These are phyloP conservation scores for Thinopyrum elongatum DNA, from an alignment of 176 grass and related monocot genomes.

Conservation along the genomic window DNA sequence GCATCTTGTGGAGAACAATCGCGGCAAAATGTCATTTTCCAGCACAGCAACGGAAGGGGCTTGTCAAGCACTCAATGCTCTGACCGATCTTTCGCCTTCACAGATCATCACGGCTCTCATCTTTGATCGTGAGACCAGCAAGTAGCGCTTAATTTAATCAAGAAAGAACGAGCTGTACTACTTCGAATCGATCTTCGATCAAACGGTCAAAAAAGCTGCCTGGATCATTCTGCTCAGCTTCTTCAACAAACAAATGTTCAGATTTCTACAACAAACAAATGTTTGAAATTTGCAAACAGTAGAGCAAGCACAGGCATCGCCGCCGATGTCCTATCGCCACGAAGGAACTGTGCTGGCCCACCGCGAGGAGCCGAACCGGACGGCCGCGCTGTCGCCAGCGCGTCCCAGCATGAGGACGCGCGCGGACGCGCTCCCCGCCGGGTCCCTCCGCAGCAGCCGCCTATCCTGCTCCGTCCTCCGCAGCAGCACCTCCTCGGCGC, in stretches of 20 bases:
- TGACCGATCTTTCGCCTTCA: not conserved
- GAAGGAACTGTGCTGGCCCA: constrained; percentile 29
- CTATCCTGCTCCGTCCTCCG: constrained; percentile 46
- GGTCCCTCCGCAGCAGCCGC: constrained; percentile 39
- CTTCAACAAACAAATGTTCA: constrained; percentile 4
- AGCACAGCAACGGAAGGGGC: not conserved
- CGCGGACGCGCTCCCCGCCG: constrained; percentile 40
- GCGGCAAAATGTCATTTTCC: not conserved
- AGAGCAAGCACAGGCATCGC: not conserved
- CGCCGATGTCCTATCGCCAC: not conserved
- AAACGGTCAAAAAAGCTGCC: not conserved
- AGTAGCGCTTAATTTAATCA: not conserved
- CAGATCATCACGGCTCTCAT: not conserved
- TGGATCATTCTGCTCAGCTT: not conserved
- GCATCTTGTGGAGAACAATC: not conserved
- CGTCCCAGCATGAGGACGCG: constrained; percentile 9
- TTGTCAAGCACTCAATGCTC: not conserved
- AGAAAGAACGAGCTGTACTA: no score
- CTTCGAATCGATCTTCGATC: not conserved
- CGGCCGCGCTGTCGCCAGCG: not conserved
- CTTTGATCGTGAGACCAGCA: not conserved
- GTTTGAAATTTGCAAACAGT: not conserved
- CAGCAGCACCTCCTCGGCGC: constrained; percentile 44
- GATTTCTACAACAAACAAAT: not conserved
- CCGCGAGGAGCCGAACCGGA: constrained; percentile 59